A percentile compares a stretch with the other conserved stretches of the same genome.
These are phyloP conservation scores for Purshia tridentata DNA, from an alignment of 306 rosid species.

Conservation along the genomic window DNA sequence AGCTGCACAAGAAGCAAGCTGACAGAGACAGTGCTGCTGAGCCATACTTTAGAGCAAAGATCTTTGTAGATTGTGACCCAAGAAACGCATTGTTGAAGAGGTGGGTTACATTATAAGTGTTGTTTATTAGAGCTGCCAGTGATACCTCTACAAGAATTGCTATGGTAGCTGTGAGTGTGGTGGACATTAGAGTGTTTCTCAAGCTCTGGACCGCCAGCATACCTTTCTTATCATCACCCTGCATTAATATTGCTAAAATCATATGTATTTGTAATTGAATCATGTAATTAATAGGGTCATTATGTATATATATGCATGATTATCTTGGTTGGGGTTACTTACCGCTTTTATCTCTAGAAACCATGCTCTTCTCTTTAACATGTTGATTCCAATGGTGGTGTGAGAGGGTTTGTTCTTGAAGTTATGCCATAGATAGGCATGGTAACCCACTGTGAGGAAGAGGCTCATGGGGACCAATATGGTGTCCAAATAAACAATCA, in stretches of 20 bases:
- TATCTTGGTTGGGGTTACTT: neutral
- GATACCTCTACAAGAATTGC: constrained; percentile 45
- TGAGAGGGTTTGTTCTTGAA: constrained; percentile 60
- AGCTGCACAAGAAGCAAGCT: constrained; percentile 70
- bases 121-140: constrained; percentile 59
- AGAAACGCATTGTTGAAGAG: constrained; percentile 33
- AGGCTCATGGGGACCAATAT: constrained; percentile 60
- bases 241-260: neutral
- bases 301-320: no score
- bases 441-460: constrained; percentile 57
- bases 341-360: constrained; percentile 48
- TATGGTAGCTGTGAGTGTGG: constrained; percentile 56
- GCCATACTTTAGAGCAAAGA: constrained; percentile 50
- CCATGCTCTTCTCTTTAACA: constrained; percentile 56
- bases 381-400: constrained; percentile 57
- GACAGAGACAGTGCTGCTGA: constrained; percentile 49
- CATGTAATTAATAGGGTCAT: no score
- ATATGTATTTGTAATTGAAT: neutral
- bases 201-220: constrained; percentile 68
- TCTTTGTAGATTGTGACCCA: constrained; percentile 50
- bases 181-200: constrained; percentile 69
- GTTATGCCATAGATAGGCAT: constrained; percentile 59
- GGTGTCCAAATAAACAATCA: constrained; percentile 50
- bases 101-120: constrained; percentile 43
- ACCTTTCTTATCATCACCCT: constrained; percentile 56